Evolutionary conservation across 352 stramenopile genomes (phyloP), one percentile per base, ranked within the genome.

Genomic region (Pythium phragmiticola): DNA sequence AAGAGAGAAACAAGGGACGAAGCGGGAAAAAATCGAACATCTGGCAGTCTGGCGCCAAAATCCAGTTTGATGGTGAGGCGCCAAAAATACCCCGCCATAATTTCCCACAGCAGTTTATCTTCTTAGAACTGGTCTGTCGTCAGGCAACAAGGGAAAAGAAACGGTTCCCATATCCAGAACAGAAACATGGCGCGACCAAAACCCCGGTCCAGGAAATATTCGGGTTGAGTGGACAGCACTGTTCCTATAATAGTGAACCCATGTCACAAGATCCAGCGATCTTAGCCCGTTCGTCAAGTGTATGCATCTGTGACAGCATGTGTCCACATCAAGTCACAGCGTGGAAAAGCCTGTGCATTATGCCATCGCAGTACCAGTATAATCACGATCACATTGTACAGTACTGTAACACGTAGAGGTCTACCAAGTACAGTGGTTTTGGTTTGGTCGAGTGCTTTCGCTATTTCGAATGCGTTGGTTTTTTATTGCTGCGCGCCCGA

Each of bases 1-100:
- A 36, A 28, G 34, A 57, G 39, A 45, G 7, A 28, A 37, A 30
- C 5, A 45, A 30, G 13, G 36, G 21, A 21, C n/a, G 5, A 14
- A 36, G 33, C 7, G 30, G 26, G 16, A 60, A 61, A 53, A 61
- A 17, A 61, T 61, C 26, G 55, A 61, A 61, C 39, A 7, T 19
- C 45, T 49, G 30, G 3, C 34, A 26, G 16, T 30, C 43, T 6
- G 17, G 21, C 43, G 19, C 43, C 43, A 49, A 49, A 30, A 49
- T 49, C 5, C 43, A 49, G 43, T 49, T 49, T 17, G 4, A 12
- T 45, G 4, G 39, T 7, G 16, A 49, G 17, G 43, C 49, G 49
- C 49, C 49, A 57, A 43, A 54, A 54, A 54, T 36, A 54, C 23
- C 28, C 23, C n/a, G 47, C 13, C 23, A 21, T 39, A 39, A 19